Percentiles rank a stretch among this genome's conserved stretches.
Evolutionary conservation across 2,329 filamentous ascomycete genomes (phyloP).

Genomic region (Fusarium fujikuroi): DNA sequence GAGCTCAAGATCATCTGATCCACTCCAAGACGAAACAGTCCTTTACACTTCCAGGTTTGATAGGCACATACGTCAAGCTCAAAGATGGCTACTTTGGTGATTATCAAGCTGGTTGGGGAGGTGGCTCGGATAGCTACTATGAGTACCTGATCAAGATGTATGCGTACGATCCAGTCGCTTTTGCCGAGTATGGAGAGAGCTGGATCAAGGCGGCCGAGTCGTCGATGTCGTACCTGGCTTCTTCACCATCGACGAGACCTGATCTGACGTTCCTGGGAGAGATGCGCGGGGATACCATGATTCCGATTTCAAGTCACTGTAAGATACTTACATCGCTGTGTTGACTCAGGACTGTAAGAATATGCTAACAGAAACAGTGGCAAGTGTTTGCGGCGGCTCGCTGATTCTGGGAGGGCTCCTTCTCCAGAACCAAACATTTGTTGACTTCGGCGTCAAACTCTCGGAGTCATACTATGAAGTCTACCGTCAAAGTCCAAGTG

Average conservation of each 20-base stretch:
- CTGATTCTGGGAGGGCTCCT: not conserved
- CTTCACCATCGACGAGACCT: not conserved
- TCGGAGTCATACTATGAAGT: slow-evolving; percentile 11
- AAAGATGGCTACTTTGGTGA: slow-evolving; percentile 20
- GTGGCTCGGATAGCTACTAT: slow-evolving; percentile 37
- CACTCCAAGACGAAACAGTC: slow-evolving; percentile 19
- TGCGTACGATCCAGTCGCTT: slow-evolving; percentile 26
- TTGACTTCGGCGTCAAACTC: slow-evolving; percentile 2
- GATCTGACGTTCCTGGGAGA: slow-evolving; percentile 10
- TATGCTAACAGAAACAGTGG: not conserved
- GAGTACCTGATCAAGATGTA: slow-evolving; percentile 41
- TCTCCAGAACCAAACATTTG: not conserved
- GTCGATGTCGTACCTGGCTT: slow-evolving; percentile 3
- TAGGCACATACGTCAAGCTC: slow-evolving; percentile 22
- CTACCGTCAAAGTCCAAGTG: slow-evolving; percentile 23
- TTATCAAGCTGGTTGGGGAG: slow-evolving; percentile 36
- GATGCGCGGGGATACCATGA: not conserved
- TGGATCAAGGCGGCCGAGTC: slow-evolving; percentile 6
- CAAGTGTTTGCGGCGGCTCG: slow-evolving; percentile 5
- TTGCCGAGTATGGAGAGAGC: slow-evolving; percentile 1
- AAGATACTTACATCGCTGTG: not conserved
- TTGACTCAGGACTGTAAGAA: not conserved
- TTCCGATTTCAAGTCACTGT: slow-evolving; percentile 2
- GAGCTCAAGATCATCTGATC: slow-evolving; percentile 18
- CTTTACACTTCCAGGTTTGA: slow-evolving; percentile 23